These are phyloP conservation scores for Macrocybe gigantea DNA, from an alignment of 768 basidiomycete species.

Conservation along the genomic window DNA sequence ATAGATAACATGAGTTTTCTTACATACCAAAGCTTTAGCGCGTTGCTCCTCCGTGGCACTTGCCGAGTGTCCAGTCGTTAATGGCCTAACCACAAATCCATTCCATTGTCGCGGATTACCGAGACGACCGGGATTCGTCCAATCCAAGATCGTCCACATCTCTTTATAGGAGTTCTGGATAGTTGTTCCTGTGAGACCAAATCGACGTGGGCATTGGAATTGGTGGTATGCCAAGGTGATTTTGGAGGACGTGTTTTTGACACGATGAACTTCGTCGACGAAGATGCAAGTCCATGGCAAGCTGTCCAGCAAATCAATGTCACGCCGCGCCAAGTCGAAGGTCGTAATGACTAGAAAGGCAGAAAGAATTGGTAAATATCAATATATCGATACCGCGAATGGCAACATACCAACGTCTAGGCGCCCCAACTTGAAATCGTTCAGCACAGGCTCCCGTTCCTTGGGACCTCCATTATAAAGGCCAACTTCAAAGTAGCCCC, in stretches of 20 bases:
- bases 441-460: conserved; percentile 50
- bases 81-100: conserved; percentile 59
- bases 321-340: conserved; percentile 66
- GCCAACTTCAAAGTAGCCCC: conserved; percentile 92
- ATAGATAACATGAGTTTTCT: neutral
- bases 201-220: conserved; percentile 62
- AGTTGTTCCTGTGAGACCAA: conserved; percentile 81
- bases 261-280: conserved; percentile 86
- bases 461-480: conserved; percentile 52
- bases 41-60: conserved; percentile 59
- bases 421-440: conserved; percentile 75
- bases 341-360: conserved; percentile 64
- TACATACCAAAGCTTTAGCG: conserved; percentile 43
- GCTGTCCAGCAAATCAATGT: conserved; percentile 64
- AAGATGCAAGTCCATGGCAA: conserved; percentile 69
- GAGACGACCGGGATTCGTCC: conserved; percentile 79
- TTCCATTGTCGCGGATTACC: conserved; percentile 78
- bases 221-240: conserved; percentile 65
- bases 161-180: conserved; percentile 87
- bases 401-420: conserved; percentile 69
- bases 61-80: conserved; percentile 63
- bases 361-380: conserved; percentile 2
- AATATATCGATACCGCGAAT: neutral
- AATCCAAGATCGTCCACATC: conserved; percentile 88
- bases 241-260: conserved; percentile 74